Conservation (phyloP, 257 asterid genomes). For the Gardenia jasminoides region DNA sequence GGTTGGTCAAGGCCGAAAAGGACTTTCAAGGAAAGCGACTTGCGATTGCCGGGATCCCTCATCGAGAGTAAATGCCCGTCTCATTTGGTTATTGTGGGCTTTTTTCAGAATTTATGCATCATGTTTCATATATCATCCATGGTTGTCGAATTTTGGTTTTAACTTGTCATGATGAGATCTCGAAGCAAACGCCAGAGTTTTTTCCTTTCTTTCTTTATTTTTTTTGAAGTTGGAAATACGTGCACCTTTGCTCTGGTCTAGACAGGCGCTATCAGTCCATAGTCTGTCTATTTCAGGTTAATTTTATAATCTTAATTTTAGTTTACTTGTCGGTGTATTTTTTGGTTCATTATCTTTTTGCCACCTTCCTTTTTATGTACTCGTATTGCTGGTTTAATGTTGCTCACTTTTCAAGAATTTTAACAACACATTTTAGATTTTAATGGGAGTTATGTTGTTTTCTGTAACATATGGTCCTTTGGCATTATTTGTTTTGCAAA, state of each 20-base stretch:
- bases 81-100: neutral
- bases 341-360: too few species aligned
- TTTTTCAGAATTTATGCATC: neutral
- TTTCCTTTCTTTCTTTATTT: neutral
- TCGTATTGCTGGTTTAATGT: neutral
- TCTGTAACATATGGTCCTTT: neutral
- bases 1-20: constrained; percentile 55
- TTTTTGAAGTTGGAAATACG: neutral
- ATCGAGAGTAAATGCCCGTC: constrained; percentile 40
- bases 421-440: neutral
- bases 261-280: too few species aligned
- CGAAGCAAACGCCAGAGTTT: neutral
- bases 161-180: neutral
- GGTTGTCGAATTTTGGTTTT: neutral
- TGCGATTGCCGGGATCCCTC: constrained; percentile 55
- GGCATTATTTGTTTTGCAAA: neutral
- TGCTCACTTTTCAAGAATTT: neutral
- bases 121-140: neutral
- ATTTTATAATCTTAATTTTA: too few species aligned
- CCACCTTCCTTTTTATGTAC: too few species aligned
- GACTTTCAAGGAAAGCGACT: constrained; percentile 45
- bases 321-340: too few species aligned
- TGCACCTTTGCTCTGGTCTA: neutral
- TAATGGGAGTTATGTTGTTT: neutral
- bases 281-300: too few species aligned